Evolutionary conservation across 129 eudicot species (phyloP), one percentile per base, ranked within the genome.

Genomic region (Rutidosis leptorrhynchoides): DNA sequence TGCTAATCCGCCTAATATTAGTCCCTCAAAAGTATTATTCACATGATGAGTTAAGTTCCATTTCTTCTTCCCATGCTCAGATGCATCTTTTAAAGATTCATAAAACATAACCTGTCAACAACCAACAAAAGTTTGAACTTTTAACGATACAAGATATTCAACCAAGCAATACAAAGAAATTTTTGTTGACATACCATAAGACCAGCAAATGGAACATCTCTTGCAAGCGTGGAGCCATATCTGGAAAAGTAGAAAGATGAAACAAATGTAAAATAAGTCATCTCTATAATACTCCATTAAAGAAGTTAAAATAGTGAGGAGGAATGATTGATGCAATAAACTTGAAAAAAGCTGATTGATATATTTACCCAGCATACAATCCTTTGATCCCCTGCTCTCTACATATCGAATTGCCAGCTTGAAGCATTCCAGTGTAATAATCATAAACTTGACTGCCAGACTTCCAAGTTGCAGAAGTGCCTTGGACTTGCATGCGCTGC

Each of bases 131-230:
- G n/a, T n/a, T n/a, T n/a, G n/a, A n/a, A n/a, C n/a, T n/a, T n/a
- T n/a, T n/a, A n/a, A n/a, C n/a, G n/a, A n/a, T n/a, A n/a, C n/a
- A n/a, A n/a, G n/a, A n/a, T n/a, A n/a, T n/a, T n/a, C n/a, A n/a
- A n/a, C n/a, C n/a, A n/a, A n/a, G n/a, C n/a, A n/a, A n/a, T n/a
- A n/a, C n/a, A n/a, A n/a, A n/a, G n/a, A n/a, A n/a, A n/a, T n/a
- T n/a, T n/a, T n/a, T n/a, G n/a, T n/a, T n/a, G n/a, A n/a, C 42
- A 60, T 25, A 91, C 98, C 98, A 91, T 91, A 35, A 91, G 68
- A 65, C 98, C 98, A 77, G 98, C 98, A 76, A 91, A 91, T 51
- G 98, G 98, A 75, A 91, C 84, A 76, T 91, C 98, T 68, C 98
- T 77, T 70, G 83, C 98, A 77, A 91, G 90, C 46, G 98, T 91